phyloP scores from a whole-genome alignment of 768 basidiomycete species.

The Pleurotus ostreatus region DNA sequence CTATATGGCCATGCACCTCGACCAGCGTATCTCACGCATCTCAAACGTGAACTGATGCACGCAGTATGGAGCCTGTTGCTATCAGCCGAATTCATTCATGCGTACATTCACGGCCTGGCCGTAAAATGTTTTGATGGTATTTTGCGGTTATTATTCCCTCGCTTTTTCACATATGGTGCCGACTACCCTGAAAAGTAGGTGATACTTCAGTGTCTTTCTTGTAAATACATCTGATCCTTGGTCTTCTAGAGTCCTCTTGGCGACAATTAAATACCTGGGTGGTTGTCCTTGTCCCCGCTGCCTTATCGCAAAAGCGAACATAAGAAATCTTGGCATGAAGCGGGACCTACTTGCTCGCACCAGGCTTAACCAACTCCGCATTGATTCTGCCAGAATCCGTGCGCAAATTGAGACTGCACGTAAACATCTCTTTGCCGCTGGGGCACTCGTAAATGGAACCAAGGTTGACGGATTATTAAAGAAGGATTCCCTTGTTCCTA shows the following conservation, averaged over 20 bases:
- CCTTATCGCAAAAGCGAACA: constrained; percentile 14
- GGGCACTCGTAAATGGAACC: background rate
- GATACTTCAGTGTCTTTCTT: background rate
- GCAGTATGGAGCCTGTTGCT: constrained; percentile 20
- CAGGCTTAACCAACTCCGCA: background rate
- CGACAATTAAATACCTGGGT: constrained; percentile 19
- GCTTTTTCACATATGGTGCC: constrained; percentile 26
- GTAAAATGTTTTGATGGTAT: constrained; percentile 22
- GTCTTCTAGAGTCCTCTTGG: constrained; percentile 21
- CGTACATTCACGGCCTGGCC: constrained; percentile 20
- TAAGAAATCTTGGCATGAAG: constrained; percentile 21
- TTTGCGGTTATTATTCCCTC: constrained; percentile 18
- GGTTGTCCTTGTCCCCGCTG: constrained; percentile 22
- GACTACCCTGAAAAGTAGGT: constrained; percentile 29
- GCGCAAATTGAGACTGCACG: background rate
- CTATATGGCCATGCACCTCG: constrained; percentile 11
- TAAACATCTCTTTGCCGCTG: background rate
- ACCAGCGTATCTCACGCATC: constrained; percentile 14
- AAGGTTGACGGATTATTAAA: constrained; percentile 1
- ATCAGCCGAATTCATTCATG: constrained; percentile 20
- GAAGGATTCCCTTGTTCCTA: constrained; percentile 2
- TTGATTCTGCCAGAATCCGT: background rate
- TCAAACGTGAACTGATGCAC: constrained; percentile 23
- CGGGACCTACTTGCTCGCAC: background rate
- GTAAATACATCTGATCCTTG: background rate